Evolutionary conservation across 495 filamentous ascomycete genomes (phyloP), one percentile per base, ranked within the genome.

Genomic region (Hyphodiscus hymeniophilus): DNA sequence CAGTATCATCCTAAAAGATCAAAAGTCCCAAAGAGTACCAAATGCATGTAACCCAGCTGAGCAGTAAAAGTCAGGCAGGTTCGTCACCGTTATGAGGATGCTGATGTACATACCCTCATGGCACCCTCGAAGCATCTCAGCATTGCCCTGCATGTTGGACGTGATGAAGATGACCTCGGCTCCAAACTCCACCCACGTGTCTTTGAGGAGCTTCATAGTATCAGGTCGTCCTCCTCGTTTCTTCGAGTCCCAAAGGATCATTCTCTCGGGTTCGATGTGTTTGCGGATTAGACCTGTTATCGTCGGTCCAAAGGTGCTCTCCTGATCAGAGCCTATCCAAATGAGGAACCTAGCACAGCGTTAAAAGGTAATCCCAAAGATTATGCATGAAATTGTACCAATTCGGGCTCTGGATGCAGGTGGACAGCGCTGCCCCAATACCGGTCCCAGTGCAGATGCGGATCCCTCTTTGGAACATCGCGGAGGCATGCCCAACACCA

Each of bases 121-220:
- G 51, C 67, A 71, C 23, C 67, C 67, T 45, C 62, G 62, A 63
- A 69, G 67, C 66, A 71, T 68, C 59, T 71, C 67, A 47, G 67
- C 66, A 42, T 71, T 71, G 17, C 67, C 67, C 45, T 62, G 58
- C 62, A 41, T 64, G 50, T 71, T 71, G 46, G 65, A 67, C 0
- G 67, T 69, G 48, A 71, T 71, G 59, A 71, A 71, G 51, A 71
- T 69, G 40, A 71, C 67, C 55, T 71, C 67, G 18, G 67, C 67
- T 41, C 62, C 65, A 50, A 66, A 71, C 47, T 61, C 66, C 38
- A 48, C 50, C 65, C 65, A 71, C 23, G 63, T 65, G 33, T 66
- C 65, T 54, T 63, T 65, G 45, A 71, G 60, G 11, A 71, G 60
- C 50, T 63, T 45, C 43, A 71, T 51, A 6, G 60, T 63, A 57